These are phyloP conservation scores for Vitis amurensis DNA, from an alignment of 164 flowering plant genomes.

Conservation along the genomic window DNA sequence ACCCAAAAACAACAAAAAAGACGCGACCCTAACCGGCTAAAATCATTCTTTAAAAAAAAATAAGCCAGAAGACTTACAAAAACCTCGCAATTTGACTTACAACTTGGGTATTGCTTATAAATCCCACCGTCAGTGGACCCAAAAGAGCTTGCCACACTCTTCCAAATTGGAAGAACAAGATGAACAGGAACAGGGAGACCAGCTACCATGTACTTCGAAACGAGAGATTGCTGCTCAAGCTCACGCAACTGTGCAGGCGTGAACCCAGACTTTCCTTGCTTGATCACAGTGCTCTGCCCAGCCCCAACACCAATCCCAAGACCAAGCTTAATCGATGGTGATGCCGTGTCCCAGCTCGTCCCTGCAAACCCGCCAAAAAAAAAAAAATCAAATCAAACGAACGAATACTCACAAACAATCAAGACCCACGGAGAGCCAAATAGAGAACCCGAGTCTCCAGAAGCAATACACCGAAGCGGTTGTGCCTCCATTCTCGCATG, in stretches of 20 bases:
- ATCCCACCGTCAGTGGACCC: conserved; percentile 6
- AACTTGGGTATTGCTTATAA: conserved; percentile 15
- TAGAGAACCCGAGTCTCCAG: background rate
- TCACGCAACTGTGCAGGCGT: conserved; percentile 30
- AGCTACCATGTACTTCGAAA: conserved; percentile 19
- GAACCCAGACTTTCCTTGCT: conserved; percentile 10
- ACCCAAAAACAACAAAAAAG: background rate
- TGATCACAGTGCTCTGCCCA: background rate
- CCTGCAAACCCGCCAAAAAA: background rate
- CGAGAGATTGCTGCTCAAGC: conserved; percentile 24
- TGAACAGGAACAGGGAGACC: conserved; percentile 29
- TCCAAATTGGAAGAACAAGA: conserved; percentile 30
- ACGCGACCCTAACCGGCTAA: background rate
- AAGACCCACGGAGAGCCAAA: background rate
- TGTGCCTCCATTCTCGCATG: conserved; percentile 14
- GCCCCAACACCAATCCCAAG: conserved; percentile 21
- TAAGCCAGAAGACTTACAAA: background rate
- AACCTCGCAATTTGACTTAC: conserved; percentile 10
- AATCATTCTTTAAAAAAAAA: background rate
- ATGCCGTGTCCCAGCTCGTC: conserved; percentile 1
- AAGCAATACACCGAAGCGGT: background rate
- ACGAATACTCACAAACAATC: background rate
- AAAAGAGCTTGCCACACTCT: conserved; percentile 18
- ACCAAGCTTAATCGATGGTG: conserved; percentile 24
- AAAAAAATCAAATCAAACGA: background rate